Evolutionary conservation across 352 stramenopile genomes (phyloP).

Genomic region (Globisporangium spiculum): DNA sequence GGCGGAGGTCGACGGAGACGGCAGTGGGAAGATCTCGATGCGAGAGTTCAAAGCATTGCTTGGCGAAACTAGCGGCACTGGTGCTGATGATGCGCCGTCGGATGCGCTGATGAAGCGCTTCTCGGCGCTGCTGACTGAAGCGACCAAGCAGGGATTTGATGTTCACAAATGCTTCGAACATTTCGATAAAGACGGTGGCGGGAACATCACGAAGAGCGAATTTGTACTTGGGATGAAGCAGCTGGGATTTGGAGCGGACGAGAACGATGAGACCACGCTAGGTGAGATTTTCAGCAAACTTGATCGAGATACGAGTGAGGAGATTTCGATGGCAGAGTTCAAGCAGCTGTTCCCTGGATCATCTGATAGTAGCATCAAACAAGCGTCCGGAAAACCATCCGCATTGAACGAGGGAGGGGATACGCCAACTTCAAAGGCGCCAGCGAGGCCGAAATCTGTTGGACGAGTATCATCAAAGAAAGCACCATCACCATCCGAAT

Average conservation of each 20-base stretch:
- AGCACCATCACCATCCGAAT: background rate
- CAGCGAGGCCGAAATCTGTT: background rate
- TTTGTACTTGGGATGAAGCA: constrained; percentile 57
- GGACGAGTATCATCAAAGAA: background rate
- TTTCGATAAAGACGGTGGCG: constrained; percentile 83
- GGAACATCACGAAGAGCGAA: constrained; percentile 55
- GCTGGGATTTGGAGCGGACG: constrained; percentile 35
- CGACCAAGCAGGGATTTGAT: constrained; percentile 44
- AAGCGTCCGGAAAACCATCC: background rate
- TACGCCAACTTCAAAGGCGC: background rate
- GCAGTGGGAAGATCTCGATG: constrained; percentile 56
- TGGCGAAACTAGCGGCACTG: background rate
- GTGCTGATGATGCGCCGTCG: background rate
- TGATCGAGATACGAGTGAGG: constrained; percentile 61
- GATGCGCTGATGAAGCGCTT: constrained; percentile 35
- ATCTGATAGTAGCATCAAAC: background rate
- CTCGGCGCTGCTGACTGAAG: constrained; percentile 38
- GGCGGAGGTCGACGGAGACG: constrained; percentile 41
- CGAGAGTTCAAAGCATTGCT: constrained; percentile 55
- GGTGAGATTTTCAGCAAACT: constrained; percentile 43
- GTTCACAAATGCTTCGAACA: constrained; percentile 67
- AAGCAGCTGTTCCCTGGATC: constrained; percentile 40
- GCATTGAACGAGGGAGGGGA: background rate
- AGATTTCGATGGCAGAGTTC: constrained; percentile 66
- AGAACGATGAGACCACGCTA: constrained; percentile 26